Conservation (phyloP, 2,329 filamentous ascomycete genomes). For the Colletotrichum eleusines region DNA sequence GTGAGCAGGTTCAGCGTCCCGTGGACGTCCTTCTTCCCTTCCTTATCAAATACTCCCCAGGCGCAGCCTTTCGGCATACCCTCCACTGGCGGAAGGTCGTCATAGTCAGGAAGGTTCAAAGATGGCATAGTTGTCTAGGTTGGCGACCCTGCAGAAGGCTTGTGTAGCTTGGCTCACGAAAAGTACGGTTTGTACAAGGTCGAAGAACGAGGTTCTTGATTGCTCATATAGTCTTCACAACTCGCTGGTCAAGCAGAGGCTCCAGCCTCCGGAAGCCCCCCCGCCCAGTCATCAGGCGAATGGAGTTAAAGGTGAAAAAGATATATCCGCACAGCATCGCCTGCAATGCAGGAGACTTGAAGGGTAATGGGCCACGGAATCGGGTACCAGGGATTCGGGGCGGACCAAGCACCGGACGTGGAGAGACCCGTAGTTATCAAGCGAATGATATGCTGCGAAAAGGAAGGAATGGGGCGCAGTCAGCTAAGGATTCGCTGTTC, state of each 20-base stretch:
- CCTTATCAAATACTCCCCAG: constrained; percentile 66
- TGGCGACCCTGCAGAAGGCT: not conserved
- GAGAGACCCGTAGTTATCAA: too few relatives aligned
- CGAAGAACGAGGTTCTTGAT: not conserved
- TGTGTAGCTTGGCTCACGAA: not conserved
- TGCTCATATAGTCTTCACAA: not conserved
- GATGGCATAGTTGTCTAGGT: not conserved
- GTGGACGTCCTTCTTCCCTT: constrained; percentile 61
- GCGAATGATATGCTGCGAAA: not conserved
- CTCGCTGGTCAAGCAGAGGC: not conserved
- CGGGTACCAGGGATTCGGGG: not conserved
- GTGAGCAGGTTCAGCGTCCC: constrained; percentile 68
- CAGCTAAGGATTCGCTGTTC: not conserved
- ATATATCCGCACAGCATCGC: not conserved
- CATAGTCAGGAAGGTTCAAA: constrained; percentile 56
- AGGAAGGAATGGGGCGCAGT: not conserved
- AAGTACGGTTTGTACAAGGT: not conserved
- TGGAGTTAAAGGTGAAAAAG: not conserved
- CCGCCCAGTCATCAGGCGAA: not conserved
- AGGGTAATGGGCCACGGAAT: not conserved
- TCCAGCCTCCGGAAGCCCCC: not conserved
- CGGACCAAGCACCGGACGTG: not conserved
- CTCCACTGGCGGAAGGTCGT: constrained; percentile 56
- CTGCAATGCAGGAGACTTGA: not conserved
- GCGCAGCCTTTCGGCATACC: constrained; percentile 62